Evolutionary conservation across 2,329 filamentous ascomycete genomes (phyloP).

Genomic region (Plenodomus lindquistii): DNA sequence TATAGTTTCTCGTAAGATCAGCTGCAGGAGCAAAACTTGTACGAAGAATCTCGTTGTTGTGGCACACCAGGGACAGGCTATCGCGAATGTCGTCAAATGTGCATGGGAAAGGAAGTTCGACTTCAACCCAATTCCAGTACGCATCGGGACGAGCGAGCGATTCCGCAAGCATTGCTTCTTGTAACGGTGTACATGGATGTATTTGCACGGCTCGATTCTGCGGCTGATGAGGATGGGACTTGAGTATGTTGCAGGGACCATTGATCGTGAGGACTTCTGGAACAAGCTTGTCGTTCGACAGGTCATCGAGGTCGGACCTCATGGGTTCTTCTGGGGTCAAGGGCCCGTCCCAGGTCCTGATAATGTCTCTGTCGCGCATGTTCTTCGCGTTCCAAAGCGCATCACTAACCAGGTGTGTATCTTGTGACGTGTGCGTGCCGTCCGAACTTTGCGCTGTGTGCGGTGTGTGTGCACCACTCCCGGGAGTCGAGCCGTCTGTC

Average conservation of each 20-base stretch:
- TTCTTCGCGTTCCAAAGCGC: too few relatives aligned
- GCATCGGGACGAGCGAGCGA: conserved; percentile 61
- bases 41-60: conserved; percentile 68
- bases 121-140: conserved; percentile 79
- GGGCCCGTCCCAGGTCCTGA: too few relatives aligned
- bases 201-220: neutral
- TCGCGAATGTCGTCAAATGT: conserved; percentile 46
- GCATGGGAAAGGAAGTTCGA: conserved; percentile 56
- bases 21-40: conserved; percentile 67
- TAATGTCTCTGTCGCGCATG: too few relatives aligned
- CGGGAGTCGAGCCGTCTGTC: neutral
- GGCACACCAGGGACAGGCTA: conserved; percentile 24
- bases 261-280: neutral
- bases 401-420: neutral
- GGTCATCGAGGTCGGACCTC: neutral
- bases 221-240: neutral
- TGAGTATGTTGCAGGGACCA: neutral
- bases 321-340: too few relatives aligned
- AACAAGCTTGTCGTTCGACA: neutral
- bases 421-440: neutral
- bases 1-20: conserved; percentile 53
- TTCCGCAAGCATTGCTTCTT: conserved; percentile 79
- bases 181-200: conserved; percentile 70
- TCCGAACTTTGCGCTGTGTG: neutral
- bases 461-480: neutral